Conservation (phyloP, 148 eudicot genomes). For the Rhododendron vialii region DNA sequence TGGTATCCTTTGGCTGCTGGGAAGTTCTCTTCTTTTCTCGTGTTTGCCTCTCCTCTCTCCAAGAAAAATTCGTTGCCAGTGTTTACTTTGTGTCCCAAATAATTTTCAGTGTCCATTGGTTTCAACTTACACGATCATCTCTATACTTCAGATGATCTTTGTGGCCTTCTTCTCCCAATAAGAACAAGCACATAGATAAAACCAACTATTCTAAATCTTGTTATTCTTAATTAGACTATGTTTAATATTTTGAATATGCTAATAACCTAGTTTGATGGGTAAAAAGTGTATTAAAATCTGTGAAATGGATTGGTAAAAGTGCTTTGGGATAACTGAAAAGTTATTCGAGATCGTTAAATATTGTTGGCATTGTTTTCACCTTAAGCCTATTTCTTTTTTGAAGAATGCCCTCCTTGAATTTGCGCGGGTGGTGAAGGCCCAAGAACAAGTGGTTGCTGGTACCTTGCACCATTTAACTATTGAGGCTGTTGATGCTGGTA, state of each 20-base stretch:
- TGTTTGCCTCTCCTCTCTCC: neutral
- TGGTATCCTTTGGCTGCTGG: neutral
- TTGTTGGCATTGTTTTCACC: neutral
- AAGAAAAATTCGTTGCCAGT: neutral
- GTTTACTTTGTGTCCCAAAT: neutral
- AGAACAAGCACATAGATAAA: neutral
- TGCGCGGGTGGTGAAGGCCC: slow-evolving; percentile 69
- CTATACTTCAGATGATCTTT: neutral
- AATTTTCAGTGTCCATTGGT: neutral
- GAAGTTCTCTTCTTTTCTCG: neutral
- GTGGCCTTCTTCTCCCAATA: neutral
- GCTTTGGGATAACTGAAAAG: neutral
- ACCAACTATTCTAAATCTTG: neutral
- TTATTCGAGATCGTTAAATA: neutral
- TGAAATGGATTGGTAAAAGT: neutral
- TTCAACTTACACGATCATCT: neutral
- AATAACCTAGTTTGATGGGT: neutral
- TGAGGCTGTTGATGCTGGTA: slow-evolving; percentile 70
- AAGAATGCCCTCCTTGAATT: slow-evolving; percentile 85
- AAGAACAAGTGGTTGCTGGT: slow-evolving; percentile 77
- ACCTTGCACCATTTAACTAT: slow-evolving; percentile 83
- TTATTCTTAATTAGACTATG: neutral
- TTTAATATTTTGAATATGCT: neutral
- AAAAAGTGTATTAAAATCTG: neutral
- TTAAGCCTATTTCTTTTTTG: neutral